phyloP scores from a whole-genome alignment of 495 filamentous ascomycete species.

The Tuber aestivum region DNA sequence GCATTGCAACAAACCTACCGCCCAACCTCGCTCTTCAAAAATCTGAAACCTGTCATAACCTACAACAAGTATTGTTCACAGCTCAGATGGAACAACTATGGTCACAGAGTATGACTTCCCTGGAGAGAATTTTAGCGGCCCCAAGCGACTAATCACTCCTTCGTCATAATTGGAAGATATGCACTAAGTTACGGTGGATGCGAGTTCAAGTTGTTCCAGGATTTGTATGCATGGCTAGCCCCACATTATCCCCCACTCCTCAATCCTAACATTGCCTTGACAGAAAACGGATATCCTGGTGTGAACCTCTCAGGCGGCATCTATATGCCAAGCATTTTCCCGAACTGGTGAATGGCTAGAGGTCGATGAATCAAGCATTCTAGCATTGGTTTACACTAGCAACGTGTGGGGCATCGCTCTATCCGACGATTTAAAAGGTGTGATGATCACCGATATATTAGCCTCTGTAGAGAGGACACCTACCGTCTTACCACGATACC shows the following conservation, averaged over 20 bases:
- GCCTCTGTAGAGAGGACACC: not conserved
- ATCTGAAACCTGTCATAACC: too few relatives aligned
- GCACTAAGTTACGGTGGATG: too few relatives aligned
- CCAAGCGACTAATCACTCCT: too few relatives aligned
- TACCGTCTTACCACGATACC: not conserved
- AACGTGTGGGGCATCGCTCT: not conserved
- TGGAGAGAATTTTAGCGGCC: too few relatives aligned
- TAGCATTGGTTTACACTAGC: not conserved
- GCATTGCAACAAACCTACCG: not conserved
- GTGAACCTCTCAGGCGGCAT: not conserved
- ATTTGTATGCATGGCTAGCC: not conserved
- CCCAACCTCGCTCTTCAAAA: too few relatives aligned
- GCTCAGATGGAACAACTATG: not conserved
- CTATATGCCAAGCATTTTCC: not conserved
- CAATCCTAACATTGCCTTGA: not conserved
- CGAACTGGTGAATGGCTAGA: not conserved
- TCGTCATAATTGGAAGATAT: too few relatives aligned
- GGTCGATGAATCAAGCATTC: not conserved
- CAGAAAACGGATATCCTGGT: not conserved
- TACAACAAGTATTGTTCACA: not conserved
- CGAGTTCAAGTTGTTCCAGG: not conserved
- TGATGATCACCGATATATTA: not conserved
- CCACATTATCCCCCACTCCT: not conserved
- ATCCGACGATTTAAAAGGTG: not conserved
- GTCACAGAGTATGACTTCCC: not conserved